A percentile compares a stretch with the other conserved stretches of the same genome.
phyloP scores from a whole-genome alignment of 768 basidiomycete species.

The Infundibulicybe gibba region DNA sequence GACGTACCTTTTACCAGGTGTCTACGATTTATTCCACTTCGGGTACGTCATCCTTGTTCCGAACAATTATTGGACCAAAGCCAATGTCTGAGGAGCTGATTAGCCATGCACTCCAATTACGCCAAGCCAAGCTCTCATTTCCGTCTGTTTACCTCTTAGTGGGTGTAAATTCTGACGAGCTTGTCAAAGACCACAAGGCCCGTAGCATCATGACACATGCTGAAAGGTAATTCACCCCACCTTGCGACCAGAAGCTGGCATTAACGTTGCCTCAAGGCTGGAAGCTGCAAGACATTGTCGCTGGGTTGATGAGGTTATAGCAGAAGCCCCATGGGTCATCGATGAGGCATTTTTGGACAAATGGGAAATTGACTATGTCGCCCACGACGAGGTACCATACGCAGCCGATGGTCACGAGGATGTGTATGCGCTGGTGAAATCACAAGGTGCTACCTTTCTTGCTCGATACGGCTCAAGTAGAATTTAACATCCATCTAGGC shows the following conservation, averaged over 20 bases:
- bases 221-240: constrained; percentile 35
- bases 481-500: constrained; percentile 43
- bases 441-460: constrained; percentile 51
- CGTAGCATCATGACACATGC: constrained; percentile 84
- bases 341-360: constrained; percentile 78
- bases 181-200: constrained; percentile 76
- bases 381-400: constrained; percentile 94
- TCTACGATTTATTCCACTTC: constrained; percentile 97
- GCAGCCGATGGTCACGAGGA: constrained; percentile 76
- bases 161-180: constrained; percentile 90
- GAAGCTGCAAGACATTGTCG: constrained; percentile 94
- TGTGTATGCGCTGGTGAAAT: constrained; percentile 81
- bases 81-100: constrained; percentile 1
- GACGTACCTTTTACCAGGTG: constrained; percentile 50
- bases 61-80: neutral
- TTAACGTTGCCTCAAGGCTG: constrained; percentile 39
- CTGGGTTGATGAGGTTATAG: constrained; percentile 94
- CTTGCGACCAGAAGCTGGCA: neutral
- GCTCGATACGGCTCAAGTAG: constrained; percentile 1
- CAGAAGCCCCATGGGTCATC: constrained; percentile 90
- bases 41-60: constrained; percentile 48
- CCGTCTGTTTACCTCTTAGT: constrained; percentile 86
- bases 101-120: constrained; percentile 92
- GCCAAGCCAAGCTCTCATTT: constrained; percentile 95
- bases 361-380: constrained; percentile 92